Percentiles rank a stretch among this genome's conserved stretches.
These are phyloP conservation scores for Talaromyces sp. DNA, from an alignment of 2,329 filamentous ascomycete genomes.

Conservation along the genomic window DNA sequence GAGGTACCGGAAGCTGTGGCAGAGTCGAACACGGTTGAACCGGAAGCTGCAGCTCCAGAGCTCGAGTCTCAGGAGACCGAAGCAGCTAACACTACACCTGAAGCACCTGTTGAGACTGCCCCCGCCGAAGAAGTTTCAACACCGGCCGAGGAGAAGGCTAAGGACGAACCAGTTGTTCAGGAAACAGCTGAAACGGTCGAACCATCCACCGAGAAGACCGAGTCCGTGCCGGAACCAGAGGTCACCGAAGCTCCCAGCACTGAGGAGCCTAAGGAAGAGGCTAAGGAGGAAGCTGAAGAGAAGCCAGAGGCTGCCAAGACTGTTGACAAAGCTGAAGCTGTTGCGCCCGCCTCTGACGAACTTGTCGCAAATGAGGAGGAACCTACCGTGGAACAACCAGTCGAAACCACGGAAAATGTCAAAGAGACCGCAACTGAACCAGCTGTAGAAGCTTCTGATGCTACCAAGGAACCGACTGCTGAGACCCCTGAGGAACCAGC, in stretches of 20 bases:
- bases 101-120: background rate
- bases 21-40: background rate
- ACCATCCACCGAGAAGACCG: background rate
- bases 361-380: conserved; percentile 3
- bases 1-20: background rate
- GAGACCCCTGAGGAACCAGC: conserved; percentile 1
- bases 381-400: background rate
- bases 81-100: background rate
- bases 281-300: conserved; percentile 6
- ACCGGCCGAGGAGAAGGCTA: background rate
- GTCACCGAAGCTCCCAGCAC: background rate
- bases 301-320: conserved; percentile 12
- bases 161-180: background rate
- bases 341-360: background rate
- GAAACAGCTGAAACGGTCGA: conserved; percentile 4
- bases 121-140: background rate
- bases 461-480: background rate
- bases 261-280: background rate
- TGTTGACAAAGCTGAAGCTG: conserved; percentile 11
- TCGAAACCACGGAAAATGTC: background rate
- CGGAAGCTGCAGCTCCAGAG: background rate
- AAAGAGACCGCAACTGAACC: conserved; percentile 1
- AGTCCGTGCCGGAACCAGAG: background rate
- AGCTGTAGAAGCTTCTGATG: conserved; percentile 1
- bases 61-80: background rate